Evolutionary conservation across 2,329 filamentous ascomycete species (phyloP).

Genomic region (Cryphonectria nitschkei): DNA sequence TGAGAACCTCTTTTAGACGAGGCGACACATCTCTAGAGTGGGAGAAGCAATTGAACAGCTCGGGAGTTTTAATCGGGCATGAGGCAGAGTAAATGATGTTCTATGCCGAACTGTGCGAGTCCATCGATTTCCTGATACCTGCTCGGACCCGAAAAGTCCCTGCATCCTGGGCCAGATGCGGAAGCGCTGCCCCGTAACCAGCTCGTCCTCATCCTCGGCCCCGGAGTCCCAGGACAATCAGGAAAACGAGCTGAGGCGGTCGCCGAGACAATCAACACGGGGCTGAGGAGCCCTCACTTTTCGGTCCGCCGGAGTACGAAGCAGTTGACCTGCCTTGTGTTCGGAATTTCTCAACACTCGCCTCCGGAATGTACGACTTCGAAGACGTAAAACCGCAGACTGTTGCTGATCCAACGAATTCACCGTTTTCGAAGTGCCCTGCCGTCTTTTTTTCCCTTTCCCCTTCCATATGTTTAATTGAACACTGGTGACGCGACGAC

Average conservation of each 20-base stretch:
- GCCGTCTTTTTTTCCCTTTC: too few species aligned
- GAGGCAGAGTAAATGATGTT: too few species aligned
- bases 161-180: slow-evolving; percentile 18
- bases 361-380: slow-evolving; percentile 10
- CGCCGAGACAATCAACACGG: background rate
- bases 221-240: background rate
- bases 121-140: slow-evolving; percentile 16
- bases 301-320: slow-evolving; percentile 2
- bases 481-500: too few species aligned
- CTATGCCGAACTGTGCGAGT: slow-evolving; percentile 7
- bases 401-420: too few species aligned
- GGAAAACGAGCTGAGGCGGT: background rate
- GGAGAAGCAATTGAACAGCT: too few species aligned
- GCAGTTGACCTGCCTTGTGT: slow-evolving; percentile 9
- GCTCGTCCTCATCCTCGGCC: background rate
- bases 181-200: slow-evolving; percentile 9
- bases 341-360: slow-evolving; percentile 1
- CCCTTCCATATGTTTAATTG: too few species aligned
- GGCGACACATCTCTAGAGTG: too few species aligned
- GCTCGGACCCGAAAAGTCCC: slow-evolving; percentile 15
- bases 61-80: too few species aligned
- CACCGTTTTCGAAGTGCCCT: too few species aligned
- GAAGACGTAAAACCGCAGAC: background rate
- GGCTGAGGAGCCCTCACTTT: background rate
- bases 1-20: too few species aligned